phyloP scores from a whole-genome alignment of 2,329 filamentous ascomycete genomes.

The Penicillium fuscoglaucum region DNA sequence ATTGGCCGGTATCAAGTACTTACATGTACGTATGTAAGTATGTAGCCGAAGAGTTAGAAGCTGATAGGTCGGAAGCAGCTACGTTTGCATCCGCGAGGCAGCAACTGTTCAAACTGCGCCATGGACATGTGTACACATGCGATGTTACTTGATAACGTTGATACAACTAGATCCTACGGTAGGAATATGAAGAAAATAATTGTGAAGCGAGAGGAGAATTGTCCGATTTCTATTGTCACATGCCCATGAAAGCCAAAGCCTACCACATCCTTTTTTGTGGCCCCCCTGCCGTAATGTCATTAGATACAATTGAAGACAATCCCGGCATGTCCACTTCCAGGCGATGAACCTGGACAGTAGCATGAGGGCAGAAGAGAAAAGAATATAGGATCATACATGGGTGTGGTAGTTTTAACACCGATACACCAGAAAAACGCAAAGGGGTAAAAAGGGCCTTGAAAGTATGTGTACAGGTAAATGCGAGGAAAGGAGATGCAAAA shows the following conservation, averaged over 20 bases:
- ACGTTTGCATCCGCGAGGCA: not conserved
- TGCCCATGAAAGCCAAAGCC: slow-evolving; percentile 33
- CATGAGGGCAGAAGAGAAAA: slow-evolving; percentile 29
- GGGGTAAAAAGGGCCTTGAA: slow-evolving; percentile 27
- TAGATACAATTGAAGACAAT: slow-evolving; percentile 42
- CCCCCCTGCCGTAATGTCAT: slow-evolving; percentile 42
- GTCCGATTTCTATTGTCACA: slow-evolving; percentile 43
- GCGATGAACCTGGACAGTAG: slow-evolving; percentile 20
- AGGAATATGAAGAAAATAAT: not conserved
- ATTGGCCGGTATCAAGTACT: not conserved
- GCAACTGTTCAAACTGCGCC: not conserved
- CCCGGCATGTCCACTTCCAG: slow-evolving; percentile 27
- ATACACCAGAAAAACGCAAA: slow-evolving; percentile 39
- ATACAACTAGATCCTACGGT: slow-evolving; percentile 2
- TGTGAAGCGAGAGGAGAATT: slow-evolving; percentile 43
- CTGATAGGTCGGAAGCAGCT: slow-evolving; percentile 2
- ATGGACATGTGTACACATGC: not conserved
- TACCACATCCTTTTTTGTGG: slow-evolving; percentile 37
- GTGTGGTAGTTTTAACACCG: slow-evolving; percentile 34
- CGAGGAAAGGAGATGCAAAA: slow-evolving; percentile 30
- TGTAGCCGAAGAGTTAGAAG: not conserved
- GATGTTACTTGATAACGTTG: slow-evolving; percentile 9
- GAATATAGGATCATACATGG: slow-evolving; percentile 27
- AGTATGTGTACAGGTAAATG: slow-evolving; percentile 43
- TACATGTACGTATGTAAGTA: not conserved